Base-by-base conservation (phyloP, 2,329 filamentous ascomycete genomes). In the Elsinoe necatrix region DNA sequence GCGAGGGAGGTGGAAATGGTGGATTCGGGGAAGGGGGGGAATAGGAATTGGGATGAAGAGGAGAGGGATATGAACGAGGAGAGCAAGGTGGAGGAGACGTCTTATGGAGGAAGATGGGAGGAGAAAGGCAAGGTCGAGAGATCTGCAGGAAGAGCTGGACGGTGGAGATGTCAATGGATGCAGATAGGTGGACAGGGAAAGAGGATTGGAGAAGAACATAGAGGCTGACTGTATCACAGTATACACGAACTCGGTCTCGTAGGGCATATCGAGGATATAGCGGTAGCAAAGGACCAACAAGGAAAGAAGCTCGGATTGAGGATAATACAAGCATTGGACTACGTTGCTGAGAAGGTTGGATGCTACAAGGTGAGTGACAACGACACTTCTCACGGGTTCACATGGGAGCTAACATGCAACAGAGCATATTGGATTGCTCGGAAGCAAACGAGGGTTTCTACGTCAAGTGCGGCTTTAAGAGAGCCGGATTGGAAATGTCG, bases 361-460 rank as follows among this genome's bases (percentile, higher is more conserved):
- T 97, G 92, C 74, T 97, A 97, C 75, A 97, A 89, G 85, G 78
- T 79, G 68, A 57, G 68, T 68, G 54, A 20, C 14, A 29, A 29
- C 4, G 9, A 9, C 27, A 29, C 9, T 29, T 29, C 27, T 9
- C 9, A 29, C 27, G 9, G n/a, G 5, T n/a, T 27, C 21, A 25
- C n/a, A n/a, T 21, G 3, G 3, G 2, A 25, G 27, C 56, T 58
- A 20, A 61, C 20, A 20, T 54, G 18, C 3, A 9, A 48, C 60
- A 93, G 85, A 90, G 84, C 62, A 97, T 98, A 64, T 81, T 97
- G 62, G 92, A 97, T 73, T 98, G 93, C 77, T 95, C 87, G 63
- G 92, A 96, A 73, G 83, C 86, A 65, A 98, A 97, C 71, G 90
- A 95, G 72, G 92, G 91, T 20, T 97, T 98, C 77, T 98, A 98